Conservation (phyloP, 371 early-diverging fungal species). For the Lichtheimia hyalospora region DNA sequence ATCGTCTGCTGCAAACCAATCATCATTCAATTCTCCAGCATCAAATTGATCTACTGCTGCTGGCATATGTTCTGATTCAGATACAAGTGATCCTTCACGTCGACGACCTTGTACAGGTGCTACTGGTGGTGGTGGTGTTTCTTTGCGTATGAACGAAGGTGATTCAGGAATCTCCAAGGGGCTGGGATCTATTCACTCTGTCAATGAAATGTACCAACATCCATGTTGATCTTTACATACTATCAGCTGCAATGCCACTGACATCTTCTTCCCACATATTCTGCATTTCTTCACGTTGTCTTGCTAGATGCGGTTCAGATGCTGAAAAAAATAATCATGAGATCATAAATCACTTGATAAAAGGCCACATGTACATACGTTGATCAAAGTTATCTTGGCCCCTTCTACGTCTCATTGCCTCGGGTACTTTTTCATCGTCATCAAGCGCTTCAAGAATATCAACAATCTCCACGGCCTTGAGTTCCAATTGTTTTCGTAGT, state of each 20-base stretch:
- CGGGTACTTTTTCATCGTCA: conserved; percentile 37
- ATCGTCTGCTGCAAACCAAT: conserved; percentile 51
- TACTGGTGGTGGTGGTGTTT: conserved; percentile 46
- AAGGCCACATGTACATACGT: conserved; percentile 24
- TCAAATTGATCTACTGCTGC: conserved; percentile 49
- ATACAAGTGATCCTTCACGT: conserved; percentile 24
- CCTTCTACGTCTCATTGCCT: conserved; percentile 33
- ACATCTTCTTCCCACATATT: conserved; percentile 44
- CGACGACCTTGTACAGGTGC: conserved; percentile 38
- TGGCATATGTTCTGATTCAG: conserved; percentile 26
- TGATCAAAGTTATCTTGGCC: conserved; percentile 47
- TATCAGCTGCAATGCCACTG: conserved; percentile 34
- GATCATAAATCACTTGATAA: background rate
- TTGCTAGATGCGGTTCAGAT: conserved; percentile 31
- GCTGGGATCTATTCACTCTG: background rate
- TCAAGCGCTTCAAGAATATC: conserved; percentile 37
- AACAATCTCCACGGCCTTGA: conserved; percentile 51
- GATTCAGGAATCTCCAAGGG: conserved; percentile 12
- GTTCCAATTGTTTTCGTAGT: conserved; percentile 57
- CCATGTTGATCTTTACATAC: conserved; percentile 16
- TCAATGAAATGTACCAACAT: background rate
- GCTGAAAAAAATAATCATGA: conserved; percentile 14
- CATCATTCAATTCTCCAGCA: conserved; percentile 50
- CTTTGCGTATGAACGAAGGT: conserved; percentile 12
- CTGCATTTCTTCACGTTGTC: conserved; percentile 37